A percentile compares a stretch with the other conserved stretches of the same genome.
Conservation (phyloP, 768 basidiomycete genomes). For the Cystofilobasidium ferigula region DNA sequence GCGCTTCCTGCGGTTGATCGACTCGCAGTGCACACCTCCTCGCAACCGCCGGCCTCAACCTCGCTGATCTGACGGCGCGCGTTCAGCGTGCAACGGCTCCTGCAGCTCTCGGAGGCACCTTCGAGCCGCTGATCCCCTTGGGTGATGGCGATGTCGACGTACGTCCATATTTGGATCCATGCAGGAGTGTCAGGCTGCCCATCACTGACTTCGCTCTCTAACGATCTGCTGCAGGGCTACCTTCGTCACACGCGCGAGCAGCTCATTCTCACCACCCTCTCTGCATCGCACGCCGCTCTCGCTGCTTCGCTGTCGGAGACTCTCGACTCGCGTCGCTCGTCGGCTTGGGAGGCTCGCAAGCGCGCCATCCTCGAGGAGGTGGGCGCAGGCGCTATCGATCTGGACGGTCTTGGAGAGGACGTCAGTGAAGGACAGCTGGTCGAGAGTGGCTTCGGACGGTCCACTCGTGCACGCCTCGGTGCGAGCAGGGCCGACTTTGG, state of each 20-base stretch:
- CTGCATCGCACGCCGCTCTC: slow-evolving; percentile 44
- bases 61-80: slow-evolving; percentile 67
- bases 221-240: slow-evolving; percentile 46
- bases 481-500: neutral
- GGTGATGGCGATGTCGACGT: slow-evolving; percentile 78
- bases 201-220: neutral
- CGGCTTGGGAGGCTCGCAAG: slow-evolving; percentile 23
- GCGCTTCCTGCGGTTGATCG: slow-evolving; percentile 1
- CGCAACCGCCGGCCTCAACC: slow-evolving; percentile 87
- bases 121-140: slow-evolving; percentile 80
- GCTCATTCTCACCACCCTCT: slow-evolving; percentile 84
- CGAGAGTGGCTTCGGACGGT: slow-evolving; percentile 3
- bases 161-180: too few species aligned
- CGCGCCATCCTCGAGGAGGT: slow-evolving; percentile 25
- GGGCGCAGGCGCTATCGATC: slow-evolving; percentile 26
- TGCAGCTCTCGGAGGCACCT: slow-evolving; percentile 49
- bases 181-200: too few species aligned
- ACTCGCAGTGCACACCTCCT: slow-evolving; percentile 53
- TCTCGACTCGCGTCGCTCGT: slow-evolving; percentile 17
- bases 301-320: slow-evolving; percentile 16
- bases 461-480: neutral
- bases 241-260: slow-evolving; percentile 91
- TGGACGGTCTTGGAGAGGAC: slow-evolving; percentile 51
- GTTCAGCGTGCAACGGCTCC: slow-evolving; percentile 69
- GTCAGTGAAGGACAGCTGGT: slow-evolving; percentile 33